Percentiles rank a stretch among this genome's conserved stretches.
phyloP scores from a whole-genome alignment of 2,329 filamentous ascomycete species.

The Aureobasidium vineae region DNA sequence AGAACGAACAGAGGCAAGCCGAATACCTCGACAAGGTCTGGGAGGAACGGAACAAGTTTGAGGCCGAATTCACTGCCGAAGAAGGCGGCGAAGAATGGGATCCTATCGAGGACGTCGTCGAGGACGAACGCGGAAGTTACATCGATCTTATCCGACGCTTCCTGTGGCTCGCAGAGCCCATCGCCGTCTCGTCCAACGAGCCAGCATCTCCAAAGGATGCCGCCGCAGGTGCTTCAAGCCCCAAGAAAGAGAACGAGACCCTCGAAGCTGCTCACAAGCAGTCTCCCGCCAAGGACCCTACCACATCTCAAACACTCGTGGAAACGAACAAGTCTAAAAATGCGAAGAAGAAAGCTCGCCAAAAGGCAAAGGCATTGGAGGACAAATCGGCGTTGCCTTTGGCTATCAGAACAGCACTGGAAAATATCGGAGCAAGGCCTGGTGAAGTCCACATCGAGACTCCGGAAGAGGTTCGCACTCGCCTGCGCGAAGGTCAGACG shows the following conservation, averaged over 20 bases:
- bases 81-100: slow-evolving; percentile 48
- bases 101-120: slow-evolving; percentile 50
- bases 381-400: not conserved
- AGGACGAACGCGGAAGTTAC: slow-evolving; percentile 48
- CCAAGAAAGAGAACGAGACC: not conserved
- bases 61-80: slow-evolving; percentile 34
- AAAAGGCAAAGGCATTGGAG: slow-evolving; percentile 16
- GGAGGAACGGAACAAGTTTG: slow-evolving; percentile 42
- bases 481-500: slow-evolving; percentile 10
- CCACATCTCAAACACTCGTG: not conserved
- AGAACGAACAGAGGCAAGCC: slow-evolving; percentile 47
- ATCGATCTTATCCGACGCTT: slow-evolving; percentile 49
- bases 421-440: not conserved
- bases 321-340: slow-evolving; percentile 15
- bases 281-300: not conserved
- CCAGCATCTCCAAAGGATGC: not conserved
- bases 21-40: slow-evolving; percentile 47
- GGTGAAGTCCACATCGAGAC: slow-evolving; percentile 22
- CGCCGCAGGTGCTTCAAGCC: not conserved
- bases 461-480: slow-evolving; percentile 19
- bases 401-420: not conserved
- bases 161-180: slow-evolving; percentile 54
- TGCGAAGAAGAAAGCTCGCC: slow-evolving; percentile 21
- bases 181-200: not conserved
- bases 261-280: not conserved